These are phyloP conservation scores for Pittosporum tobira DNA, from an alignment of 129 eudicot genomes.

Conservation along the genomic window DNA sequence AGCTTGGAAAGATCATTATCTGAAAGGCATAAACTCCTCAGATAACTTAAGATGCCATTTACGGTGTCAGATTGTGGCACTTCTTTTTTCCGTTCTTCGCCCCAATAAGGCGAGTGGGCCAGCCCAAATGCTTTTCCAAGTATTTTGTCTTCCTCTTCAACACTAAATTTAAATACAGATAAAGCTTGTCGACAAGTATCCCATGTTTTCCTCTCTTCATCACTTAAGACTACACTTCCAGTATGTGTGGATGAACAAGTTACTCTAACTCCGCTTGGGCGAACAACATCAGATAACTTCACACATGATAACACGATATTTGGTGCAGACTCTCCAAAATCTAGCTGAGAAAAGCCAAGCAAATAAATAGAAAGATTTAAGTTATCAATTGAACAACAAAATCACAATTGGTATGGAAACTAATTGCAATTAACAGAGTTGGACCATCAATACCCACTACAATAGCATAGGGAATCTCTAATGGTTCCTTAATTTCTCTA, in stretches of 20 bases:
- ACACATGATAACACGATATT: slow-evolving; percentile 10
- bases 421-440: no score
- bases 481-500: no score
- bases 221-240: slow-evolving; percentile 30
- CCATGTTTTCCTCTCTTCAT: slow-evolving; percentile 65
- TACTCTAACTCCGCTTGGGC: slow-evolving; percentile 8
- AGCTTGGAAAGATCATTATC: slow-evolving; percentile 71
- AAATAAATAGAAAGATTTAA: slow-evolving; percentile 1
- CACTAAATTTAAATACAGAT: slow-evolving; percentile 36
- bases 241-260: slow-evolving; percentile 27
- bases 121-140: slow-evolving; percentile 93
- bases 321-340: slow-evolving; percentile 29
- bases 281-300: slow-evolving; percentile 14
- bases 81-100: slow-evolving; percentile 67
- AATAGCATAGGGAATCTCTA: no score
- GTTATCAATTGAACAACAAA: not conserved
- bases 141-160: slow-evolving; percentile 74
- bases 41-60: slow-evolving; percentile 41
- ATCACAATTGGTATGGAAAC: no score
- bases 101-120: slow-evolving; percentile 90
- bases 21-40: slow-evolving; percentile 63
- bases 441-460: no score
- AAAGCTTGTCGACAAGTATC: slow-evolving; percentile 65
- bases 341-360: slow-evolving; percentile 37
- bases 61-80: slow-evolving; percentile 53